phyloP scores from a whole-genome alignment of 192 early-diverging fungal species.

The Rhizophagus sp. region DNA sequence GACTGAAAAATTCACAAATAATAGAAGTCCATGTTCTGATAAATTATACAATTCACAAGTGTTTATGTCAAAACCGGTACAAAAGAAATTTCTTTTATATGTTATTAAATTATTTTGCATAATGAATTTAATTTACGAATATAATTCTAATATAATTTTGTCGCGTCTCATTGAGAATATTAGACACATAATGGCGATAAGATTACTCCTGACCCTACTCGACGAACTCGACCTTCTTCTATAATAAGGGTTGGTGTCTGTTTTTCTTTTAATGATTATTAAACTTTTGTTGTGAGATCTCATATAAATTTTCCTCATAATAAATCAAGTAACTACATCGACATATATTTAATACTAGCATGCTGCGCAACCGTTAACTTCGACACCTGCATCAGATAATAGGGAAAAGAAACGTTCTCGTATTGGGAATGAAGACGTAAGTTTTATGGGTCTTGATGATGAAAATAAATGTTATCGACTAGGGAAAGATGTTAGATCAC shows the following conservation, averaged over 20 bases:
- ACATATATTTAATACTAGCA: neutral
- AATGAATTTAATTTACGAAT: neutral
- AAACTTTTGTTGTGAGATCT: neutral
- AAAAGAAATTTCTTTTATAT: neutral
- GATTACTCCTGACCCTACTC: neutral
- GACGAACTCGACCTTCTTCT: neutral
- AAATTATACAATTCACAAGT: slow-evolving; percentile 7
- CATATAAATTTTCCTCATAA: neutral
- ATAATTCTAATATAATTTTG: too few relatives aligned
- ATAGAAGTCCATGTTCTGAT: slow-evolving; percentile 12
- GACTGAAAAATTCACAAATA: slow-evolving; percentile 3
- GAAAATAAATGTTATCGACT: slow-evolving; percentile 13
- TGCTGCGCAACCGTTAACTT: neutral
- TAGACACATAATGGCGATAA: neutral
- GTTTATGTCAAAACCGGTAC: neutral
- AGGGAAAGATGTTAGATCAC: neutral
- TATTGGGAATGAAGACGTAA: slow-evolving; percentile 14
- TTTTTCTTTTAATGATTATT: neutral
- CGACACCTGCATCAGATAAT: slow-evolving; percentile 7
- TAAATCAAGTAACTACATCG: neutral
- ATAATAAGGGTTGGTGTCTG: neutral
- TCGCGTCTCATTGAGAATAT: neutral
- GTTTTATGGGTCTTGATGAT: slow-evolving; percentile 4
- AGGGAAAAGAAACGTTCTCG: slow-evolving; percentile 29
- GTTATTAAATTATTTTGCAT: neutral